Evolutionary conservation across 306 rosid genomes (phyloP), one percentile per base, ranked within the genome.

Genomic region (Trifolium dubium): DNA sequence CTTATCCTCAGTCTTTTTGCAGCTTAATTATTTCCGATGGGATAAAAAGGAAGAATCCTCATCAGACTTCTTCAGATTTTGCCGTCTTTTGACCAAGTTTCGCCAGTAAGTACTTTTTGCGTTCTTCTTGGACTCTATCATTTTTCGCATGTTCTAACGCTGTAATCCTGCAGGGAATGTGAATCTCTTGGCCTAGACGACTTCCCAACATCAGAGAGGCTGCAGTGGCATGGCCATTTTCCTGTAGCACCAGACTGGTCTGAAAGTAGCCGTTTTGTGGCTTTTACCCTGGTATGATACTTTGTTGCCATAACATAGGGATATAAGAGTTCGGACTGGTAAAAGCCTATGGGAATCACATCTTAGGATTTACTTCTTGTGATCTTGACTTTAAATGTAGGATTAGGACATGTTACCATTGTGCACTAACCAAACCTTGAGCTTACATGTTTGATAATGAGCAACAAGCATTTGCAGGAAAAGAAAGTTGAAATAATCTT

Each of bases 211-310:
- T 87, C 97, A 43, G 80, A 86, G 85, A 88, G 95, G 86, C 86
- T 94, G 75, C 96, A 87, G 81, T 94, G 97, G 99, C 99, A 94
- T 74, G 99, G 99, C 51, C 93, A 79, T 78, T 69, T 87, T 85
- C 99, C 96, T 37, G 88, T 80, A 79, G 50, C 13, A 66, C 99
- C 98, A 67, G 88, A 92, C 81, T 94, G 99, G 99, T 88, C 97
- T 64, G 59, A 80, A 84, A 84, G 75, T 59, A 89, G 97, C 83
- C 99, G 96, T 68, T 92, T 88, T 71, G 98, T 94, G 59, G 97
- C 98, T 72, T 89, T 88, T 65, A 88, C 91, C 49, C 74, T 92
- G 95, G 99, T 94, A 85, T 28, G 77, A 18, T 77, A 31, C 31
- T 55, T 73, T 55, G 10, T 63, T 74, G 28, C 63, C 75, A 72